Base-by-base conservation (phyloP, 2,329 filamentous ascomycete species). In the Blumeria graminis region DNA sequence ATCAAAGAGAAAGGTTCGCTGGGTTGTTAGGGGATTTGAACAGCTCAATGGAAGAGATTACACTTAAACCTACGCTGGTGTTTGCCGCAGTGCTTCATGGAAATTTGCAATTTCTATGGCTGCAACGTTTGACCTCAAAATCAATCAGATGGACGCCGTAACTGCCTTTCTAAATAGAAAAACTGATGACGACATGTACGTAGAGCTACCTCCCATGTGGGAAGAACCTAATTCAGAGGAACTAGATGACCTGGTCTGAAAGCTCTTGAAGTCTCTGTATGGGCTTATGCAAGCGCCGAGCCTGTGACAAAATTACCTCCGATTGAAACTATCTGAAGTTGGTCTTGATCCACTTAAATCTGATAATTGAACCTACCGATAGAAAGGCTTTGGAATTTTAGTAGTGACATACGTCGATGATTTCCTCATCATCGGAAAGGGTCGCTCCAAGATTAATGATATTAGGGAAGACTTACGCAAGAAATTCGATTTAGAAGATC, bases 161-260 rank as follows among this genome's bases (percentile, higher is more conserved):
- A 55, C 53, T 43, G 53, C 28, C 16, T 55, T 55, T 32, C 34
- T 55, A 33, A 55, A 46, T 38, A 53, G 50, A n/a, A 38, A 16
- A 22, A 18, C 14, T 36, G 50, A 53, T 53, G 50, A 18, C 16
- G 36, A 55, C 6, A 46, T 43, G 10, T 55, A 8, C 11, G 53
- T 45, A 3, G 53, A 55, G 22, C n/a, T 55, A 28, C 53, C 36
- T 43, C 53, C 36, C 6, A 22, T 38, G 34, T 53, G 50, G 50
- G 36, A 36, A 36, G 33, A 38, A 18, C 50, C 50, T 36, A 13
- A 28, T 36, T 13, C 22, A 13, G 34, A 53, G 8, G 14, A 36
- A 7, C 18, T 36, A 10, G 10, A 53, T 38, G 33, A 36, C 33
- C 14, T 11, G 22, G 50, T 38, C 35, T 55, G 53, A n/a, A 55